Evolutionary conservation across 2,329 filamentous ascomycete genomes (phyloP).

Genomic region (Lecanicillium sp.): DNA sequence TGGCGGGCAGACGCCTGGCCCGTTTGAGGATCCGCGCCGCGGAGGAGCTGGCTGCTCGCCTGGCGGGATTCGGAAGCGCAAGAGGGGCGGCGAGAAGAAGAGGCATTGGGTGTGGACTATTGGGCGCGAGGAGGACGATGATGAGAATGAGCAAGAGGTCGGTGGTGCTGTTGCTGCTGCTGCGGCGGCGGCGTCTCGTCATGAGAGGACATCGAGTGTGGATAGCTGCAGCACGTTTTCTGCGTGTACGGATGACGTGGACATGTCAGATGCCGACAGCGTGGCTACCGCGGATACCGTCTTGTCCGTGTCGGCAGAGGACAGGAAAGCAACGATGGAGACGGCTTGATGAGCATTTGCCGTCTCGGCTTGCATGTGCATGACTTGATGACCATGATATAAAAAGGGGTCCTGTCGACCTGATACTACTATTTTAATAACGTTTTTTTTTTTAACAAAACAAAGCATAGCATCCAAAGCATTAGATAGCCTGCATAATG

Average conservation of each 20-base stretch:
- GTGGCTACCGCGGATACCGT: constrained; percentile 26
- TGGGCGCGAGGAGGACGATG: constrained; percentile 41
- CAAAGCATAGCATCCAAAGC: background rate
- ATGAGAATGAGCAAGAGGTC: constrained; percentile 24
- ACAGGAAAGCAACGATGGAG: no score
- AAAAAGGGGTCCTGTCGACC: no score
- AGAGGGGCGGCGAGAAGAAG: constrained; percentile 50
- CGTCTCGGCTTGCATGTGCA: no score
- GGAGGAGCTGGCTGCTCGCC: constrained; percentile 41
- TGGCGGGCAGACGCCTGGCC: constrained; percentile 54
- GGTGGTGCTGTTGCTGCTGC: constrained; percentile 2
- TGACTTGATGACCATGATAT: no score
- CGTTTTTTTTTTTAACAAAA: background rate
- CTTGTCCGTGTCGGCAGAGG: background rate
- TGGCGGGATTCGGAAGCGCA: constrained; percentile 34
- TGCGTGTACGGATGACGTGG: constrained; percentile 10
- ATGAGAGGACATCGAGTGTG: no score
- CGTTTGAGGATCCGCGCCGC: constrained; percentile 55
- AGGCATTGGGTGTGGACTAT: constrained; percentile 62
- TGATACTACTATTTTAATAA: no score
- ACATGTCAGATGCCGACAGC: constrained; percentile 42
- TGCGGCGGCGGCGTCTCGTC: constrained; percentile 2
- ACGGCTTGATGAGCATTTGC: no score
- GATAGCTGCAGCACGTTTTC: no score
- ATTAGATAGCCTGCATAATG: background rate